Conservation (phyloP, 805 yeast species). For the Barnettozyma californica region DNA sequence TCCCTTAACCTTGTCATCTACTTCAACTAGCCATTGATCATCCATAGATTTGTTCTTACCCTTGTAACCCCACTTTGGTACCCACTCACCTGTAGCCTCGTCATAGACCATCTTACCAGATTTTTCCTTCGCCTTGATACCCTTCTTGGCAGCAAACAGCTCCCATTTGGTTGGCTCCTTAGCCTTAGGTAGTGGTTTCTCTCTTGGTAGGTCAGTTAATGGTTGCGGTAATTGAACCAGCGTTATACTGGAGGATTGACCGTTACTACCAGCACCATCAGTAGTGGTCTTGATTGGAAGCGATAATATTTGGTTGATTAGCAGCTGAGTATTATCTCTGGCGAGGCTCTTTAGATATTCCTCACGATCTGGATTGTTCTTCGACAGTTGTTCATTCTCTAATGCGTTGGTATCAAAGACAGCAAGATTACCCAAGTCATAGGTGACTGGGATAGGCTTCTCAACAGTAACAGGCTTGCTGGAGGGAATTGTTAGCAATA, state of each 20-base stretch:
- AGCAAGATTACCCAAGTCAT: conserved; percentile 86
- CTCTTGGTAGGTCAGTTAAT: conserved; percentile 78
- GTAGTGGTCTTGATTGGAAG: conserved; percentile 87
- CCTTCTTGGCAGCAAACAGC: conserved; percentile 90
- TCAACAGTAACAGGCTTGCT: conserved; percentile 81
- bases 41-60: conserved; percentile 88
- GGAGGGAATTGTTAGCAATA: background rate
- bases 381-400: conserved; percentile 51
- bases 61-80: conserved; percentile 96
- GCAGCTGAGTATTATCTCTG: conserved; percentile 88
- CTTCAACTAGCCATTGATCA: conserved; percentile 93
- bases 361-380: conserved; percentile 54
- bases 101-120: conserved; percentile 87
- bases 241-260: conserved; percentile 68
- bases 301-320: conserved; percentile 85
- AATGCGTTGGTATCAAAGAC: conserved; percentile 87
- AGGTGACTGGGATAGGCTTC: conserved; percentile 83
- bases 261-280: conserved; percentile 55
- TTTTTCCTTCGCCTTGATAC: conserved; percentile 85
- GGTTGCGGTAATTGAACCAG: conserved; percentile 84
- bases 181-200: conserved; percentile 89
- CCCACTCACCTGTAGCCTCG: conserved; percentile 92
- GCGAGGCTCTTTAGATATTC: conserved; percentile 57
- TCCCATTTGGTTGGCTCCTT: conserved; percentile 97
- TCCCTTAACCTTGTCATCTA: conserved; percentile 65